Base-by-base conservation (phyloP, 2,329 filamentous ascomycete genomes). In the Golovinomyces cichoracearum region DNA sequence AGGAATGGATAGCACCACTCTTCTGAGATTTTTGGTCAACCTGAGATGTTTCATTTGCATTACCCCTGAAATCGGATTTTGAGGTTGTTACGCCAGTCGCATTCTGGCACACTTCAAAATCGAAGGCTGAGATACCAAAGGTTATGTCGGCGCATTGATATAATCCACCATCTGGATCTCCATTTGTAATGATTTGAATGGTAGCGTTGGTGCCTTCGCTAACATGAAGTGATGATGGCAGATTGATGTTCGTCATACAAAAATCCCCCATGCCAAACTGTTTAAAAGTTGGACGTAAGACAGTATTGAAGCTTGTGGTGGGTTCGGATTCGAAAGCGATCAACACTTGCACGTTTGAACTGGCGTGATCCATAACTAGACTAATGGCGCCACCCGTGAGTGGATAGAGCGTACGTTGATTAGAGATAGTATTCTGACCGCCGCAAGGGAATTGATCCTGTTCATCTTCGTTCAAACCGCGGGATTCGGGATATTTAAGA, bases 101-200 rank as follows among this genome's bases (percentile, higher is more conserved):
- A 53, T 67, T 68, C 54, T 74, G 80, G 53, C 78, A 83, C 50
- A 68, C 62, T 38, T 64, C 63, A 21, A 58, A 63, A 26, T 63
- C 59, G 13, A 69, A 65, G 7, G 63, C 61, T 19, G 67, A 63
- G 45, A 65, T 63, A 31, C 69, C 70, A 63, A 86, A 78, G 29
- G 72, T 76, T 54, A 86, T 73, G 57, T 86, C 80, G 57, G 80
- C 77, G 62, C 82, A 88, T 62, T 78, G 81, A 63, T 83, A 85
- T 26, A 85, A 64, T 10, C 78, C 76, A 23, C 69, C 70, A 23
- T 66, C 69, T 2, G 66, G 66, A 35, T 73, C 68, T 27, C 73
- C 76, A 47, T 75, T 68, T 2, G 74, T 79, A 33, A 84, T 68
- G 47, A 85, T 74, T 64, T 85, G 81, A 49, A 86, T 66, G 12